Percentiles rank a stretch among this genome's conserved stretches.
Conservation (phyloP, 768 basidiomycete species). For the Kwoniella dejecticola region DNA sequence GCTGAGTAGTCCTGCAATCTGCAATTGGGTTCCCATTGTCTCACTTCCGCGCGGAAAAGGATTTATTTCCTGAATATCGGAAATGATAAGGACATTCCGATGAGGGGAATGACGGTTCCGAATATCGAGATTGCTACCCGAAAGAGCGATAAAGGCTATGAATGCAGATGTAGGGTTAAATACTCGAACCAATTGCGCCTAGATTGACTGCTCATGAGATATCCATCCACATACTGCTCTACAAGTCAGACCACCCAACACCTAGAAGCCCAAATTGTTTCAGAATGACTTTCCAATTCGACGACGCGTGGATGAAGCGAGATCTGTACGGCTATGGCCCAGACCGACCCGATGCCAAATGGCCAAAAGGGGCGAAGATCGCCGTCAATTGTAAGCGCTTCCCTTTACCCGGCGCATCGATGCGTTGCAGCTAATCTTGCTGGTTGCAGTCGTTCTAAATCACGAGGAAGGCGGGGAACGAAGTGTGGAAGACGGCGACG, state of each 20-base stretch:
- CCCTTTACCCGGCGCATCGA: no score
- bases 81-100: constrained; percentile 1
- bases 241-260: no score
- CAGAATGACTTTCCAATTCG: constrained; percentile 12
- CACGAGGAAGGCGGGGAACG: constrained; percentile 38
- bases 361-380: constrained; percentile 44
- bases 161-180: no score
- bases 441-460: constrained; percentile 17
- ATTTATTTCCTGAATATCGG: neutral
- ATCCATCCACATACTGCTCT: no score
- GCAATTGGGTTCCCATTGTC: no score
- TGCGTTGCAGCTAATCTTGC: no score
- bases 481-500: constrained; percentile 31
- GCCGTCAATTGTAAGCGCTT: constrained; percentile 32
- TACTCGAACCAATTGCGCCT: no score
- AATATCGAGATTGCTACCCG: neutral
- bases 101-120: neutral
- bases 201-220: no score
- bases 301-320: constrained; percentile 29
- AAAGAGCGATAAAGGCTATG: neutral
- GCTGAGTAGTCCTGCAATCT: no score
- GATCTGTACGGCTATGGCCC: constrained; percentile 41
- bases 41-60: no score
- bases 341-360: constrained; percentile 36
- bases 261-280: no score